Evolutionary conservation across 192 early-diverging fungal genomes (phyloP), one percentile per base, ranked within the genome.

Genomic region (Rhizoclosmatium globosum): DNA sequence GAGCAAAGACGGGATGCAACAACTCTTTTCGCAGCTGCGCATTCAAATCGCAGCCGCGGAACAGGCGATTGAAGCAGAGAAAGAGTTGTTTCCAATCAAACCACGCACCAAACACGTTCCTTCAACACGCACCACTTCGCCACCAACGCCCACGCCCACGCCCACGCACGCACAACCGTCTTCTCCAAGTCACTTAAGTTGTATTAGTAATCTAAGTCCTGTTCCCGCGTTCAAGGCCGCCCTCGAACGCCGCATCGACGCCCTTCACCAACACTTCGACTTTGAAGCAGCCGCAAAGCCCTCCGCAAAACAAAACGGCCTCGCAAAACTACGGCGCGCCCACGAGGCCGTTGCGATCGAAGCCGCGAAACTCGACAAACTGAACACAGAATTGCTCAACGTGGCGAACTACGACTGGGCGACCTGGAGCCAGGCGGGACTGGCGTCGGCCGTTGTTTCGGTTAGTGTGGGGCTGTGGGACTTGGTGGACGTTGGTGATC

Each of bases 281-380:
- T 39, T 62, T 39, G 60, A 7, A 4, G 60, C 21, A 7, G 38
- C 38, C 9, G 60, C 15, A 21, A 7, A 39, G 60, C 60, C 60
- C 4, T 21, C 15, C 69, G 69, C 23, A 23, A 44, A n/a, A 21
- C 47, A 48, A 17, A 53, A 53, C 50, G 50, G 50, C 9, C 17
- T 53, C 9, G 50, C 6, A 53, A 53, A 53, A 17, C 50, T 53
- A 17, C 0, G 50, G 9, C 50, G 50, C 50, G 50, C 50, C 50
- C 9, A 53, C 69, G 69, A 71, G 38, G 69, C 47, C 69, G 1
- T 4, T 4, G 69, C 46, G 6, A 71, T 71, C 23, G 69, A 45
- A 11, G 23, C 23, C 23, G 47, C 4, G 43, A 11, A 57, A 15
- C 7, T 11, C 2, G 47, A 48, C 13, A 3, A 45, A 6, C 48